Evolutionary conservation across 2,329 filamentous ascomycete species (phyloP).

Genomic region (Parastagonospora nodorum): DNA sequence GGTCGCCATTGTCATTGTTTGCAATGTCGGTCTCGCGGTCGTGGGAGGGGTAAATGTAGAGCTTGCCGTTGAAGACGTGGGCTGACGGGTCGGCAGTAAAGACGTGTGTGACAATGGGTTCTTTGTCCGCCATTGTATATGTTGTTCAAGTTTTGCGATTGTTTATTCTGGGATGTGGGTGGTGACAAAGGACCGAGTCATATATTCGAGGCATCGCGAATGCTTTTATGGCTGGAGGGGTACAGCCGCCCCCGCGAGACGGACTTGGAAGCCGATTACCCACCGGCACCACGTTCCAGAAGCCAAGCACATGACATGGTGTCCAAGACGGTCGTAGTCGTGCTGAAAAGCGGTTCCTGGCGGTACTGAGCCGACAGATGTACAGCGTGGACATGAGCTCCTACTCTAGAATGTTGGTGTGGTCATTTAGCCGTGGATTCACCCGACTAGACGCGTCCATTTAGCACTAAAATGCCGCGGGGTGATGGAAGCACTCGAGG

Average conservation of each 20-base stretch:
- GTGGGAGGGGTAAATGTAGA: conserved; percentile 83
- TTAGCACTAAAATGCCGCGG: conserved; percentile 21
- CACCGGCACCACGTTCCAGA: conserved; percentile 36
- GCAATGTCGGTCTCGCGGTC: conserved; percentile 75
- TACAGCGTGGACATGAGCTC: conserved; percentile 12
- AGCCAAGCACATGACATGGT: conserved; percentile 21
- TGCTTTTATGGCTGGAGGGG: conserved; percentile 32
- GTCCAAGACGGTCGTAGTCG: conserved; percentile 21
- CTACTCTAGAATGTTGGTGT: conserved; percentile 7
- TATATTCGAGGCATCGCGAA: conserved; percentile 19
- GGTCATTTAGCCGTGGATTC: conserved; percentile 41
- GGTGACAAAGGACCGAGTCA: conserved; percentile 3
- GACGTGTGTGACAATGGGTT: conserved; percentile 72
- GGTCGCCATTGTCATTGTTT: conserved; percentile 84
- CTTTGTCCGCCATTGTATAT: conserved; percentile 45
- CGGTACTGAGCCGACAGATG: conserved; percentile 17
- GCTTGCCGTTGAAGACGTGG: conserved; percentile 74
- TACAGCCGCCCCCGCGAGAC: conserved; percentile 25
- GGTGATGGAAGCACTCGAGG: conserved; percentile 18
- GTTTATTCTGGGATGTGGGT: background rate
- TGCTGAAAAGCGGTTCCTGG: conserved; percentile 19
- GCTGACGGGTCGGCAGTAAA: conserved; percentile 83
- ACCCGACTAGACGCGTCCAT: conserved; percentile 29
- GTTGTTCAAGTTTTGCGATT: background rate
- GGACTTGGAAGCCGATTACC: conserved; percentile 34